Evolutionary conservation across 2,329 filamentous ascomycete genomes (phyloP).

Genomic region (Hypoxylon sp.): DNA sequence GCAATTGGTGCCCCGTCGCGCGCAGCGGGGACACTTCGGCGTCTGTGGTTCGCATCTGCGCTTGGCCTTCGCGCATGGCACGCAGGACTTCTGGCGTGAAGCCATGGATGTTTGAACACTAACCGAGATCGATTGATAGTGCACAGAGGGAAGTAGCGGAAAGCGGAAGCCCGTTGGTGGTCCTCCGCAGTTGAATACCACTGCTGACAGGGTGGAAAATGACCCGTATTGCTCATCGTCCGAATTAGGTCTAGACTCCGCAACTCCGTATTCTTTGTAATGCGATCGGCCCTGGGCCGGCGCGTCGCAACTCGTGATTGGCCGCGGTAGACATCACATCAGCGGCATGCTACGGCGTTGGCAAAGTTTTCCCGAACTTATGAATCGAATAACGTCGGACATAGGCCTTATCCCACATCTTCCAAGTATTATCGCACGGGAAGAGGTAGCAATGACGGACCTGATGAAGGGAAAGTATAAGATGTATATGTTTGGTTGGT

Average conservation of each 20-base stretch:
- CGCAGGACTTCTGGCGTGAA: slow-evolving; percentile 24
- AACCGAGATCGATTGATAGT: neutral
- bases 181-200: neutral
- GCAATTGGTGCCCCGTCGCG: slow-evolving; percentile 8
- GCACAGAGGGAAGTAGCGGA: slow-evolving; percentile 3
- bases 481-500: neutral
- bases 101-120: slow-evolving; percentile 13
- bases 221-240: neutral
- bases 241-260: slow-evolving; percentile 23
- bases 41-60: slow-evolving; percentile 25
- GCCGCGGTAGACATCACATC: neutral
- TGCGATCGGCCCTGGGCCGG: neutral
- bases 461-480: neutral
- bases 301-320: neutral
- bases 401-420: neutral
- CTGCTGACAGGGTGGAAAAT: slow-evolving; percentile 6
- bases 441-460: neutral
- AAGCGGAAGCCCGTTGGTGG: neutral
- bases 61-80: slow-evolving; percentile 25
- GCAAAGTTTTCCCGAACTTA: neutral
- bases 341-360: neutral
- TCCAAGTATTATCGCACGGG: neutral
- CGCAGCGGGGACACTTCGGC: slow-evolving; percentile 21
- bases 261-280: slow-evolving; percentile 5
- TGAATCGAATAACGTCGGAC: neutral